phyloP scores from a whole-genome alignment of 352 stramenopile genomes.

The Detonula confervacea region DNA sequence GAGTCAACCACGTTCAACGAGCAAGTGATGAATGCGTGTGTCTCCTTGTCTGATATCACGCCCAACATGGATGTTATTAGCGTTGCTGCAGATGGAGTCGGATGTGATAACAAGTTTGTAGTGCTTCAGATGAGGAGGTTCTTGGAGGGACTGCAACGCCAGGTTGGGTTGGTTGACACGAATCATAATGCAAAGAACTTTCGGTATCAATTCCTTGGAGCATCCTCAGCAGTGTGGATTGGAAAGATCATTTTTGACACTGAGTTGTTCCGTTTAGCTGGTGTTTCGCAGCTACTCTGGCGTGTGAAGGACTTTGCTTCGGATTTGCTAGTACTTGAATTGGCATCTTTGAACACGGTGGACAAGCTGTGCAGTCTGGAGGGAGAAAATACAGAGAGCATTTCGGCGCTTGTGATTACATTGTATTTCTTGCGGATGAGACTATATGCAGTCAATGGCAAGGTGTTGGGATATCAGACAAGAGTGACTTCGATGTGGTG shows the following conservation, averaged over 20 bases:
- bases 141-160: background rate
- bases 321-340: slow-evolving; percentile 7
- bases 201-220: slow-evolving; percentile 20
- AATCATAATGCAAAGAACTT: slow-evolving; percentile 34
- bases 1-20: background rate
- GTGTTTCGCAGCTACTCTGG: background rate
- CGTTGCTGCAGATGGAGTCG: slow-evolving; percentile 26
- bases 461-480: background rate
- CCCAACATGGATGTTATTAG: background rate
- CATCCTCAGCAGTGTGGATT: slow-evolving; percentile 22
- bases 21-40: background rate
- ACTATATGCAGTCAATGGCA: background rate
- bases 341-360: slow-evolving; percentile 9
- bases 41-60: background rate
- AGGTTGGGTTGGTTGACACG: slow-evolving; percentile 19
- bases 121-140: background rate
- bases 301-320: slow-evolving; percentile 25
- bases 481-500: background rate
- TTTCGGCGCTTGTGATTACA: background rate
- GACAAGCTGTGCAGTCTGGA: slow-evolving; percentile 12
- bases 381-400: too few species aligned
- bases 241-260: slow-evolving; percentile 7
- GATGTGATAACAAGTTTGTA: slow-evolving; percentile 30
- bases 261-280: background rate
- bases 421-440: background rate